Evolutionary conservation across 1,284 basidiomycete genomes (phyloP), one percentile per base, ranked within the genome.

Genomic region (Volvariella surrecta): DNA sequence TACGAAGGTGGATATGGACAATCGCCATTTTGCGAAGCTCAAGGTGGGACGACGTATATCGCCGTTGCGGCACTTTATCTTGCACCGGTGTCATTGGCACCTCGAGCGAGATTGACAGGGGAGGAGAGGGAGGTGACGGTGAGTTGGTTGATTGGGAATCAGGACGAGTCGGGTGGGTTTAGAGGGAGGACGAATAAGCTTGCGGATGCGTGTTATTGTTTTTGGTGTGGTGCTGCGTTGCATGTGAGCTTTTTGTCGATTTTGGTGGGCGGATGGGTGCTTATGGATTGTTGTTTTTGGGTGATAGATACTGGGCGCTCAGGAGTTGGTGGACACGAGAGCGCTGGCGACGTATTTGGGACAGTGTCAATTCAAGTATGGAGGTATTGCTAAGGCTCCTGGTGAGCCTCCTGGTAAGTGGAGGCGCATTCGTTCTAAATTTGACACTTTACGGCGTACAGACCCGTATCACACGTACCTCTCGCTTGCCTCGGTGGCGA

Each of bases 1-100:
- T 91, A 91, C 58, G 94, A 98, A 69, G 93, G 93, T 17, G 93
- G 89, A 0, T 98, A 90, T 55, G 89, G 87, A 0, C 89, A 93
- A 56, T 71, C 76, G 1, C 83, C 89, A 0, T 74, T 71, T 24
- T 76, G 83, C 32, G 95, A 99, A 63, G 85, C 91, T 2, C 83
- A 94, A 60, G 91, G 90, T 16, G 95, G 95, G 3, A 90, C 91
- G 30, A 95, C 94, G 0, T 98, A 97, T 60, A 96, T 89, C 53
- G 85, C 87, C 0, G 59, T 96, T 10, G 89, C 93, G 1, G 74
- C 85, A 0, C 71, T 95, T 2, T 60, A 74, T 22, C 71, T 96
- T 32, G 73, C 66, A 2, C 64, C 59, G 30, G 51, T 56, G 32
- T 46, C 47, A 24, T 47, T 41, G 24, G 37, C 28, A 38, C 39